Base-by-base conservation (phyloP, 2,329 filamentous ascomycete genomes). In the Diaporthe amygdali region DNA sequence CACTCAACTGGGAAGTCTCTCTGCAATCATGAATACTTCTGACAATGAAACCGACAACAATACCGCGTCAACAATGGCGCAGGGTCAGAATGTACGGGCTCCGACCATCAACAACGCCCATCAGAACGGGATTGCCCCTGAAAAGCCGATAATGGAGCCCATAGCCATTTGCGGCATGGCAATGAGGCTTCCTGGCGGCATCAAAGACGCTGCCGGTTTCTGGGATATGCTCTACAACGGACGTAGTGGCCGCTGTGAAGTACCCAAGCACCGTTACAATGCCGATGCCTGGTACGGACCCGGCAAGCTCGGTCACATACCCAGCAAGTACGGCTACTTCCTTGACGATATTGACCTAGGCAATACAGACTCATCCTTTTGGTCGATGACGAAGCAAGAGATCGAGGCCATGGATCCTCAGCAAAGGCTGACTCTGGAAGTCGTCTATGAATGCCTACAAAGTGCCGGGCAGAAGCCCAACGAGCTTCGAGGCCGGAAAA, bases 231-330 rank as follows among this genome's bases (percentile, higher is more conserved):
- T 82, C 0, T 20, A 76, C 51, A 78, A 80, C 51, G 77, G 78
- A 30, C 71, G 69, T 14, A 75, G 76, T 56, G 76, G 72, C 2
- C 72, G 73, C 10, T 74, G 75, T 32, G 12, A 37, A 25, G 52
- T 55, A 12, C 52, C 32, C 52, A 55, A 55, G 32, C 20, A 55
- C 52, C 52, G 52, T 2, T 55, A 55, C n/a, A 55, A 55, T 20
- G 52, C 32, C 6, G 52, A 55, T 34, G 37, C 32, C 7, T 70
- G 30, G 15, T 66, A 56, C n/a, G 49, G 54, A 15, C 47, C 59
- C 5, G 83, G 84, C 71, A 82, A 78, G 27, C 83, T 83, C 9
- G 79, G 78, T 64, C 76, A 78, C 3, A 74, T 77, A 2, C 80
- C 81, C 70, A 76, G 76, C n/a, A 37, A 70, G 32, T 30, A 56